Evolutionary conservation across 2,329 filamentous ascomycete species (phyloP), one percentile per base, ranked within the genome.

Genomic region (Aureobasidium namibiae): DNA sequence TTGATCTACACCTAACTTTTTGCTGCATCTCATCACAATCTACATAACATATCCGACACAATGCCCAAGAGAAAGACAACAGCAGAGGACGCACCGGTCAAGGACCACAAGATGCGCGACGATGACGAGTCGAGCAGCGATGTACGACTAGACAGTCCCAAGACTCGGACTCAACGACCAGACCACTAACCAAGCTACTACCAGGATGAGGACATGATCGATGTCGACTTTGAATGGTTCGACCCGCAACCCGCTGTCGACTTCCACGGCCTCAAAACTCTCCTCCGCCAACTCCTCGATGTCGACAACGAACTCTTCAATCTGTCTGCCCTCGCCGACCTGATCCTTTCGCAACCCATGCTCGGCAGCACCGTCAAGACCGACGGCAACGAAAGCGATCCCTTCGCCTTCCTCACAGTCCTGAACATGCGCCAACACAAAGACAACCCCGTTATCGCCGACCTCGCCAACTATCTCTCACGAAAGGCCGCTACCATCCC

Each of bases 221-320:
- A 97, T 70, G 91, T 97, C 60, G 92, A 97, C 65, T 99, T 99
- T 69, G 94, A 99, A 77, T 97, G 91, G 89, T 99, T 97, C 78
- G 95, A 96, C 75, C 95, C 92, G 63, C 87, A 94, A 67, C 81
- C 89, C 1, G 84, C 88, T 8, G 82, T 95, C 67, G 94, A 99
- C 74, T 97, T 97, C 74, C 92, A 97, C 75, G 94, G 94, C 61
- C 83, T 95, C 67, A 96, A 96, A 74, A 87, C 85, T 10, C 84
- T 99, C 8, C 75, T 96, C 61, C 88, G 92, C 61, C 94, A 99
- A 74, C 84, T 99, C 42, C 86, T 99, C 72, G 94, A 97, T 73
- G 84, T 89, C 57, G 94, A 99, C 75, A 82, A 88, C 48, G 82
- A 87, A 61, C 80, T 95, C 31, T 90, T 96, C 77, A 88, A 97